phyloP scores from a whole-genome alignment of 768 basidiomycete genomes.

The Naganishia vaughanmartiniae region DNA sequence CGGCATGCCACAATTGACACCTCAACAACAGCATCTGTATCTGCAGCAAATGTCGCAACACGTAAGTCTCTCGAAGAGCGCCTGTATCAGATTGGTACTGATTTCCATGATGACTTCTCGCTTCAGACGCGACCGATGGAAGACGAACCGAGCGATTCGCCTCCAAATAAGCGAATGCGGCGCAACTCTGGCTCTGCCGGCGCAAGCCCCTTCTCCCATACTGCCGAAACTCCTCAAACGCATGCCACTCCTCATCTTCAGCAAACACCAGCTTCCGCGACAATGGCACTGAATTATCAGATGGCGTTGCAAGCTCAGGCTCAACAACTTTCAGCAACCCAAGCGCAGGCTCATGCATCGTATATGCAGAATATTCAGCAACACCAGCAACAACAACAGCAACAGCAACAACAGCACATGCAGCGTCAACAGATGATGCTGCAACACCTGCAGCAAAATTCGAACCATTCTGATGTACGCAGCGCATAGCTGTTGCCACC shows the following conservation, averaged over 20 bases:
- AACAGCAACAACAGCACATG: slow-evolving; percentile 18
- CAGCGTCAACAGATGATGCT: slow-evolving; percentile 14
- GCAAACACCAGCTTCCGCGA: slow-evolving; percentile 15
- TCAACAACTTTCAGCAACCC: slow-evolving; percentile 24
- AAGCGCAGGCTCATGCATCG: slow-evolving; percentile 23
- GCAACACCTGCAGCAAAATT: slow-evolving; percentile 8
- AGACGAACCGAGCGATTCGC: slow-evolving; percentile 23
- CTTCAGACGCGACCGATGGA: slow-evolving; percentile 11
- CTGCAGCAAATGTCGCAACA: slow-evolving; percentile 17
- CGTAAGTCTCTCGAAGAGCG: neutral
- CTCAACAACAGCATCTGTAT: slow-evolving; percentile 25
- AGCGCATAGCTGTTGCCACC: too few relatives aligned
- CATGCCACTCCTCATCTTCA: slow-evolving; percentile 27
- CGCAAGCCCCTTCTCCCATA: slow-evolving; percentile 23
- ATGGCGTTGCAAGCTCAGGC: slow-evolving; percentile 28
- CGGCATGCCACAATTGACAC: slow-evolving; percentile 29
- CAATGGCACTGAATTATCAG: slow-evolving; percentile 20
- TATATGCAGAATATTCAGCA: slow-evolving; percentile 26
- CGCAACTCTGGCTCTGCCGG: slow-evolving; percentile 30
- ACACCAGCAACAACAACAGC: slow-evolving; percentile 22
- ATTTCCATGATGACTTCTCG: neutral
- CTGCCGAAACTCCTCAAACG: slow-evolving; percentile 25
- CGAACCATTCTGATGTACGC: slow-evolving; percentile 7
- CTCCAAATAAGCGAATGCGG: slow-evolving; percentile 28
- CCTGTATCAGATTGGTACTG: too few relatives aligned